phyloP scores from a whole-genome alignment of 2,329 filamentous ascomycete species.

The Aplosporella prunicola region DNA sequence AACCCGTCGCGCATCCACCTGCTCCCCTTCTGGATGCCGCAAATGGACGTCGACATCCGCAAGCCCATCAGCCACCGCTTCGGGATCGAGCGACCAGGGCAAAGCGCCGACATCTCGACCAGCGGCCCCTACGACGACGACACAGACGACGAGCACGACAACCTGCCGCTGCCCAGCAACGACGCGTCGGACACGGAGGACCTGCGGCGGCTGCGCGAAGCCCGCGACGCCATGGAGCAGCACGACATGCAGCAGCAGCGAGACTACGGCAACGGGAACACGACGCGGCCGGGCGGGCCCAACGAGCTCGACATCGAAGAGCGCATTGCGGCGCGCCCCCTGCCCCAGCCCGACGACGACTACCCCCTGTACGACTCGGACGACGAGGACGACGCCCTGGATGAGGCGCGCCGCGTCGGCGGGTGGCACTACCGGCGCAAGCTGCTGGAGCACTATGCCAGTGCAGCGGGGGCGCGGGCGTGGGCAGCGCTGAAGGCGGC shows the following conservation, averaged over 20 bases:
- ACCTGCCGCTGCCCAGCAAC: slow-evolving; percentile 22
- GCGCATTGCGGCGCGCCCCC: slow-evolving; percentile 57
- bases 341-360: slow-evolving; percentile 53
- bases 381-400: slow-evolving; percentile 63
- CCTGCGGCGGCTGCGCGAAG: slow-evolving; percentile 39
- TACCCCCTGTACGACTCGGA: slow-evolving; percentile 88
- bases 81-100: slow-evolving; percentile 72
- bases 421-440: slow-evolving; percentile 65
- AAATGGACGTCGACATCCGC: slow-evolving; percentile 96
- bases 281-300: slow-evolving; percentile 15
- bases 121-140: slow-evolving; percentile 71
- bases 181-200: slow-evolving; percentile 35
- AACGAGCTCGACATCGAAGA: slow-evolving; percentile 67
- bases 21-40: slow-evolving; percentile 93
- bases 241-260: slow-evolving; percentile 41
- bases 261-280: slow-evolving; percentile 33
- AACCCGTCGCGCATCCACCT: slow-evolving; percentile 83
- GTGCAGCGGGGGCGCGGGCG: slow-evolving; percentile 32
- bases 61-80: slow-evolving; percentile 85
- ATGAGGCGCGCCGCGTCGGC: slow-evolving; percentile 67
- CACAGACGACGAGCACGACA: slow-evolving; percentile 54
- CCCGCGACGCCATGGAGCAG: slow-evolving; percentile 41
- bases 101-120: slow-evolving; percentile 65
- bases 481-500: slow-evolving; percentile 24
- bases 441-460: slow-evolving; percentile 39